Base-by-base conservation (phyloP, 768 basidiomycete genomes). In the Hydnomerulius pinastri region DNA sequence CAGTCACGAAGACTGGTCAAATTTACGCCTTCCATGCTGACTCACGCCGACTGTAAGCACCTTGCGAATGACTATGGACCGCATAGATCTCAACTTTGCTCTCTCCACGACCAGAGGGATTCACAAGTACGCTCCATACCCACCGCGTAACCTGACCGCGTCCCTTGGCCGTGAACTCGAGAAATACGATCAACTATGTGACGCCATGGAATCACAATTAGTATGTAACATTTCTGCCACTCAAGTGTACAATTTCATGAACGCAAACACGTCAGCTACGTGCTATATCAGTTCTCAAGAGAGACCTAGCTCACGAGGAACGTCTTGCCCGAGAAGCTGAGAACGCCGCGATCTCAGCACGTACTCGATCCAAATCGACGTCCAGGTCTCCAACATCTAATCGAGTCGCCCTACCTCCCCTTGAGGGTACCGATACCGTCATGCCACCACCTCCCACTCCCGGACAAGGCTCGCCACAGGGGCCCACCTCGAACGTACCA, bases 131-230 rank as follows among this genome's bases (percentile, higher is more conserved):
- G 77, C 80, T 3, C 75, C 78, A 4, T 67, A 76, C 50, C 87
- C 90, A 21, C 87, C 88, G 9, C 81, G 72, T n/a, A 75, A 83
- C 20, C 63, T 90, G 11, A 82, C 79, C 3, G 72, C 81, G 3
- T 76, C 85, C 15, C 73, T 92, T 28, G 85, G 88, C 13, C 80
- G 80, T 30, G 87, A 90, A 60, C 72, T 90, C 3, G 87, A 91
- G 63, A 85, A 80, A 60, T 92, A 86, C 57, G 88, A 92, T 60
- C 87, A 90, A 58, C 54, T 90, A 4, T 89, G 87, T 59, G 90
- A 92, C 61, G 73, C 82, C 2, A 81, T 92, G 43, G 90, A 92
- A 64, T 77, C 82, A 33, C 81, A 83, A 45, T 58, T 92, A 56
- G 90, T 83, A 65, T 66, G 83, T 69, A 36, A 32, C 27, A 40